A percentile compares a stretch with the other conserved stretches of the same genome.
Conservation (phyloP, 768 basidiomycete species). For the Hypholoma fasciculare region DNA sequence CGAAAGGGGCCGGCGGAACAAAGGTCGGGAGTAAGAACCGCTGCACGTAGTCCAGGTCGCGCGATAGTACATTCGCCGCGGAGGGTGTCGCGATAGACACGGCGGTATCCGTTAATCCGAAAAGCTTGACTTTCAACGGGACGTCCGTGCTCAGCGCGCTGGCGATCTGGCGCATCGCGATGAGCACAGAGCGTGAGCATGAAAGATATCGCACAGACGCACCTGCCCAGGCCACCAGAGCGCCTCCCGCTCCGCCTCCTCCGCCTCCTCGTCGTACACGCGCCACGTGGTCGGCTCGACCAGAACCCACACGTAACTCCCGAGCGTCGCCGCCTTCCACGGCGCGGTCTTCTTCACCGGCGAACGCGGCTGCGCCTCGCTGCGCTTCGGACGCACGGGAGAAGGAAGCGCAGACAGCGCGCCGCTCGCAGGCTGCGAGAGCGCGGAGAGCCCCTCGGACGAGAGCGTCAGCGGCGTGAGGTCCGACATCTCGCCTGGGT, state of each 20-base stretch:
- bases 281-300: constrained; percentile 38
- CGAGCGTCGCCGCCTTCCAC: not conserved
- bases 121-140: constrained; percentile 27
- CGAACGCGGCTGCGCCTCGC: not conserved
- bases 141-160: constrained; percentile 6
- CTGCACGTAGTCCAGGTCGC: constrained; percentile 23
- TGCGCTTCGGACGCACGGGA: not conserved
- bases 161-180: constrained; percentile 16
- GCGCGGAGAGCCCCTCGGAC: not conserved
- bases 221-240: constrained; percentile 80
- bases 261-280: constrained; percentile 28
- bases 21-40: constrained; percentile 47
- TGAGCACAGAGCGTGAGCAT: not conserved
- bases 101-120: constrained; percentile 22
- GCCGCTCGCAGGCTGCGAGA: not conserved
- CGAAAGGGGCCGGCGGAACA: constrained; percentile 2
- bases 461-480: constrained; percentile 9
- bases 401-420: not conserved
- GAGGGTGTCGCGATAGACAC: constrained; percentile 36
- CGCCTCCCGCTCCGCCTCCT: constrained; percentile 21
- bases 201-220: constrained; percentile 20
- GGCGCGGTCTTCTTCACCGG: not conserved
- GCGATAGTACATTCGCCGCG: constrained; percentile 41
- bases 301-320: constrained; percentile 53
- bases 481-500: constrained; percentile 8